These are phyloP conservation scores for Lathyrus sativus DNA, from an alignment of 306 rosid species.

Conservation along the genomic window DNA sequence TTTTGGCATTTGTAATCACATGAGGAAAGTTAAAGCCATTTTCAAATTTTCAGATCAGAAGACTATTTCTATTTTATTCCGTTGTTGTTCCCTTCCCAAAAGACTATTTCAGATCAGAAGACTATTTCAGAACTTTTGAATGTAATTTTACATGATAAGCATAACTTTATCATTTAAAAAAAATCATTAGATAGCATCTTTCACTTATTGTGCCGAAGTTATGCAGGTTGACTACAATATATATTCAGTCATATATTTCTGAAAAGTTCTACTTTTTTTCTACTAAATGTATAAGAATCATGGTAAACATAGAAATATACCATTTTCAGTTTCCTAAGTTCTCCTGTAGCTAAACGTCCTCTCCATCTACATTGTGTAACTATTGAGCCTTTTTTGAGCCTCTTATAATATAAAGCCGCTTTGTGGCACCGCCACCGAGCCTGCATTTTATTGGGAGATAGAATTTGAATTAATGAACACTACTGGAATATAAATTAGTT, in stretches of 20 bases:
- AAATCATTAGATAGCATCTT: constrained; percentile 28
- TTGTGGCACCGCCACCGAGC: constrained; percentile 84
- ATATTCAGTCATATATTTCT: constrained; percentile 20
- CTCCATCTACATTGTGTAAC: constrained; percentile 90
- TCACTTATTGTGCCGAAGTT: constrained; percentile 16
- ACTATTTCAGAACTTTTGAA: not conserved
- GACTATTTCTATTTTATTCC: constrained; percentile 4
- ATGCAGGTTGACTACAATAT: constrained; percentile 10
- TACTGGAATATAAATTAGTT: constrained; percentile 29
- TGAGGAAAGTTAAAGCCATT: constrained; percentile 32
- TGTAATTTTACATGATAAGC: constrained; percentile 17
- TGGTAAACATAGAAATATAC: constrained; percentile 41
- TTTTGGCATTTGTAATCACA: constrained; percentile 16
- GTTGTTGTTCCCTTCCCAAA: constrained; percentile 1
- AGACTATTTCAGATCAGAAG: no score
- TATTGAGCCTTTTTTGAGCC: constrained; percentile 77
- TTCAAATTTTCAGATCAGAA: constrained; percentile 29
- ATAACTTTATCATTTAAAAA: constrained; percentile 7
- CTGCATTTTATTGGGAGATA: constrained; percentile 52
- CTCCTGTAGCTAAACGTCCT: constrained; percentile 67
- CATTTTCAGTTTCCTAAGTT: constrained; percentile 96
- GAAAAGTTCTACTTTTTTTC: constrained; percentile 18
- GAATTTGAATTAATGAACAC: constrained; percentile 32
- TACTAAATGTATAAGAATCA: constrained; percentile 25
- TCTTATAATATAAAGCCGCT: constrained; percentile 66